A percentile compares a stretch with the other conserved stretches of the same genome.
Conservation (phyloP, 352 stramenopile genomes). For the Phytopythium ostracodes region DNA sequence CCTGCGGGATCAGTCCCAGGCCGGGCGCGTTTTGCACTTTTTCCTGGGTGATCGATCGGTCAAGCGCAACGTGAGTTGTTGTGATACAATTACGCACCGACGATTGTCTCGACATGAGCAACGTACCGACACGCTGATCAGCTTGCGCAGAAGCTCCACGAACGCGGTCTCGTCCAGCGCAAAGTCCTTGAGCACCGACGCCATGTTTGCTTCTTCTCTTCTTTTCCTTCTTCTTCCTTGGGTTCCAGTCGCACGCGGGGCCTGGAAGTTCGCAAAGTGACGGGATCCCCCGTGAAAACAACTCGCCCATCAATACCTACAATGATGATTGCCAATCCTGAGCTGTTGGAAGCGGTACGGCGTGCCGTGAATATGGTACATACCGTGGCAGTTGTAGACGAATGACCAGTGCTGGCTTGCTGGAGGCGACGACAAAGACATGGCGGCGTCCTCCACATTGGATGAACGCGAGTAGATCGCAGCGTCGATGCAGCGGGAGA, state of each 20-base stretch:
- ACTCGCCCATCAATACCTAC: too few relatives aligned
- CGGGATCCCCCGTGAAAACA: not conserved
- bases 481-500: not conserved
- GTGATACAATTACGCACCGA: too few relatives aligned
- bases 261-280: not conserved
- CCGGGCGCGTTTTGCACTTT: constrained; percentile 29
- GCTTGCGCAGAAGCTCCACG: constrained; percentile 64
- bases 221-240: not conserved
- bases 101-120: too few relatives aligned
- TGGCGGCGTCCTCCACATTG: not conserved
- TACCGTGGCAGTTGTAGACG: not conserved
- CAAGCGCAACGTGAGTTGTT: too few relatives aligned
- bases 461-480: too few relatives aligned
- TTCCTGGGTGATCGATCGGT: not conserved
- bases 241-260: too few relatives aligned
- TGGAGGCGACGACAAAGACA: not conserved
- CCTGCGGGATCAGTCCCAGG: constrained; percentile 53
- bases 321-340: not conserved
- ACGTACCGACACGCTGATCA: constrained; percentile 52
- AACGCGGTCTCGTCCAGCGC: constrained; percentile 58
- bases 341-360: not conserved
- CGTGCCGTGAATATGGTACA: not conserved
- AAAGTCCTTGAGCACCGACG: constrained; percentile 22
- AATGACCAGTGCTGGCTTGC: not conserved
- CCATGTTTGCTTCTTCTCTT: constrained; percentile 6